Percentiles rank a stretch among this genome's conserved stretches.
These are phyloP conservation scores for Candida peoriensis DNA, from an alignment of 805 yeast species.

Conservation along the genomic window DNA sequence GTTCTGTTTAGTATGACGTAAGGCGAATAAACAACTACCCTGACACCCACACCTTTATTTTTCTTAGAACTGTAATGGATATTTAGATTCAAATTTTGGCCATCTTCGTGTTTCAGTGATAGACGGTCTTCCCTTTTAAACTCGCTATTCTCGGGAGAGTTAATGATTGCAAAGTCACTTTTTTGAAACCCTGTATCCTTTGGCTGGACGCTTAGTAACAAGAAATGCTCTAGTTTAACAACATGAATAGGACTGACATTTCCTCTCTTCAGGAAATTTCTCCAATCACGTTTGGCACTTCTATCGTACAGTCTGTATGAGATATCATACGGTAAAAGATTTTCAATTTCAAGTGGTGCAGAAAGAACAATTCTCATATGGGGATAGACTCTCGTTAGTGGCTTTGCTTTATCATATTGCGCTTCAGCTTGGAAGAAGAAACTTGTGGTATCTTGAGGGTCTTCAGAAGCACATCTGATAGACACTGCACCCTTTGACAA, in stretches of 20 bases:
- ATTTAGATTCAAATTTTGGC: conserved; percentile 59
- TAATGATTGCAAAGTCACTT: conserved; percentile 70
- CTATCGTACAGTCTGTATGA: conserved; percentile 74
- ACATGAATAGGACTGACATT: conserved; percentile 72
- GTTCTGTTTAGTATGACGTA: conserved; percentile 81
- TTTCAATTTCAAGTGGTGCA: conserved; percentile 83
- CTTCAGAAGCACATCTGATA: conserved; percentile 51
- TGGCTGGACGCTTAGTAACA: conserved; percentile 68
- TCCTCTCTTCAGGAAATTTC: conserved; percentile 57
- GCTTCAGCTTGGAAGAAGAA: conserved; percentile 76
- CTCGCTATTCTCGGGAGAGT: conserved; percentile 47
- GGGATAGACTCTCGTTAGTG: conserved; percentile 72
- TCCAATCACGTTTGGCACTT: conserved; percentile 62
- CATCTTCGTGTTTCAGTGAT: conserved; percentile 51
- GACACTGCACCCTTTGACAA: conserved; percentile 46
- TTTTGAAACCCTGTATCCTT: conserved; percentile 53
- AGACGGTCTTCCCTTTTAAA: conserved; percentile 53
- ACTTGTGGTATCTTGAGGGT: conserved; percentile 34
- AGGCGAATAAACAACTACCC: conserved; percentile 74
- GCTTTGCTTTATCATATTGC: conserved; percentile 57
- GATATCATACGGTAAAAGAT: conserved; percentile 78
- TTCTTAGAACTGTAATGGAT: conserved; percentile 56
- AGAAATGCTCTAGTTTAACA: conserved; percentile 64
- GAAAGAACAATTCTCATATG: conserved; percentile 72
- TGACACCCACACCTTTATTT: conserved; percentile 52